Evolutionary conservation across 345 rosid genomes (phyloP).

Genomic region (Mangifera indica): DNA sequence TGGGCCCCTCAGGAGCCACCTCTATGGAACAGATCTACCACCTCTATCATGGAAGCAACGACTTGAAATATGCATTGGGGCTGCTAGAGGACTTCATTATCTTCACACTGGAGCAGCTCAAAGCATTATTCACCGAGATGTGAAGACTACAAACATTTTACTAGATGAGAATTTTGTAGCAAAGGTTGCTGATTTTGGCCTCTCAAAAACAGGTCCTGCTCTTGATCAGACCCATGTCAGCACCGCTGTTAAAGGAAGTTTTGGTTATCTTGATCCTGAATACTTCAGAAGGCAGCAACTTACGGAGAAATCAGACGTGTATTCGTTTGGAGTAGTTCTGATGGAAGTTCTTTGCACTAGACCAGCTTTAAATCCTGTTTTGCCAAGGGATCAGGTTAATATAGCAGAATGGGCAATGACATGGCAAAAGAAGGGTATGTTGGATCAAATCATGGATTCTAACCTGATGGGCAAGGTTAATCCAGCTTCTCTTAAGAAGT

Average conservation of each 20-base stretch:
- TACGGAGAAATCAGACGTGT: constrained; percentile 94
- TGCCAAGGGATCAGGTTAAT: constrained; percentile 95
- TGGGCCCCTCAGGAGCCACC: constrained; percentile 94
- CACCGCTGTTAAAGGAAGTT: constrained; percentile 98
- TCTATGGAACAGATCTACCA: constrained; percentile 86
- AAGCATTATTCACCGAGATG: constrained; percentile 96
- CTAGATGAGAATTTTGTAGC: constrained; percentile 91
- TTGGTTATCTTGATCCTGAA: constrained; percentile 96
- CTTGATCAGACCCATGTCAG: constrained; percentile 96
- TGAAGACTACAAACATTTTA: constrained; percentile 93
- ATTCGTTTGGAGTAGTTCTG: constrained; percentile 94
- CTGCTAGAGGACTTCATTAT: constrained; percentile 97
- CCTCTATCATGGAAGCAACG: constrained; percentile 93
- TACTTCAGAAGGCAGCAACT: constrained; percentile 97
- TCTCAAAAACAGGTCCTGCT: constrained; percentile 91
- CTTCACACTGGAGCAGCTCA: constrained; percentile 97
- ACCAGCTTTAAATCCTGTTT: constrained; percentile 93
- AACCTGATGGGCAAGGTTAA: constrained; percentile 81
- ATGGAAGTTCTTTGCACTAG: constrained; percentile 97
- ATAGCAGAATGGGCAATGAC: constrained; percentile 99
- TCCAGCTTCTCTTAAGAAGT: constrained; percentile 84
- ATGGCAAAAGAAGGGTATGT: constrained; percentile 94
- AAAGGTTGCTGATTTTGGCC: constrained; percentile 96
- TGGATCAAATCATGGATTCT: constrained; percentile 93
- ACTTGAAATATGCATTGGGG: constrained; percentile 93